phyloP scores from a whole-genome alignment of 2,329 filamentous ascomycete genomes.

The Helotiales sp. region DNA sequence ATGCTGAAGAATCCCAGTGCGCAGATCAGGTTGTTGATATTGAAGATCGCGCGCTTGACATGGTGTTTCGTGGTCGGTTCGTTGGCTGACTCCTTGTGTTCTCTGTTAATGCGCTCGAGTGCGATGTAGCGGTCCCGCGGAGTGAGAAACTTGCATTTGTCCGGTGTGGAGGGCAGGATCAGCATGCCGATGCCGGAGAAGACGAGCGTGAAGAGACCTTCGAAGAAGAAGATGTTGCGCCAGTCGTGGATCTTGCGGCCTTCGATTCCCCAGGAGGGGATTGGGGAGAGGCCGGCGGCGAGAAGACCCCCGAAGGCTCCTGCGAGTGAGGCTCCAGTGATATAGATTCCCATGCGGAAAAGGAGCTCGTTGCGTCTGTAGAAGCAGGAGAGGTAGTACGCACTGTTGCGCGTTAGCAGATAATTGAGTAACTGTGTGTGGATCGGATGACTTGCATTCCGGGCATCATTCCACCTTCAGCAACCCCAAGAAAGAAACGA shows the following conservation, averaged over 20 bases:
- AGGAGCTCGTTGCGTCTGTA: constrained; percentile 73
- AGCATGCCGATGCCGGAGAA: constrained; percentile 50
- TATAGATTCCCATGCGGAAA: constrained; percentile 81
- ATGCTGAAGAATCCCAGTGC: constrained; percentile 42
- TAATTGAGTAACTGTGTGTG: neutral
- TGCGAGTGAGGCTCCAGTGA: constrained; percentile 80
- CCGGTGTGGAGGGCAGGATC: constrained; percentile 48
- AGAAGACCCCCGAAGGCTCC: constrained; percentile 80
- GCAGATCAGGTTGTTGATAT: constrained; percentile 33
- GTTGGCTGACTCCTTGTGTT: constrained; percentile 46
- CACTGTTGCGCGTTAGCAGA: neutral
- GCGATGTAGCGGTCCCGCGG: constrained; percentile 50
- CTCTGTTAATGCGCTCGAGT: constrained; percentile 46
- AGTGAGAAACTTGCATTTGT: constrained; percentile 48
- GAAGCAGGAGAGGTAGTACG: constrained; percentile 65
- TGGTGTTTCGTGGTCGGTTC: constrained; percentile 48
- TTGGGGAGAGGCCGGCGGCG: constrained; percentile 50
- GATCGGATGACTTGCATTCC: constrained; percentile 10
- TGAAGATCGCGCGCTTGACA: constrained; percentile 48
- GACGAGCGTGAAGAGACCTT: constrained; percentile 46
- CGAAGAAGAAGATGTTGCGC: constrained; percentile 71
- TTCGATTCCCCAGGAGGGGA: constrained; percentile 21
- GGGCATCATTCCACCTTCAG: constrained; percentile 58
- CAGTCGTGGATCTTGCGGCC: constrained; percentile 73
- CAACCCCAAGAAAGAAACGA: constrained; percentile 54